Base-by-base conservation (phyloP, 208 protist species). In the Leishmania arabica region DNA sequence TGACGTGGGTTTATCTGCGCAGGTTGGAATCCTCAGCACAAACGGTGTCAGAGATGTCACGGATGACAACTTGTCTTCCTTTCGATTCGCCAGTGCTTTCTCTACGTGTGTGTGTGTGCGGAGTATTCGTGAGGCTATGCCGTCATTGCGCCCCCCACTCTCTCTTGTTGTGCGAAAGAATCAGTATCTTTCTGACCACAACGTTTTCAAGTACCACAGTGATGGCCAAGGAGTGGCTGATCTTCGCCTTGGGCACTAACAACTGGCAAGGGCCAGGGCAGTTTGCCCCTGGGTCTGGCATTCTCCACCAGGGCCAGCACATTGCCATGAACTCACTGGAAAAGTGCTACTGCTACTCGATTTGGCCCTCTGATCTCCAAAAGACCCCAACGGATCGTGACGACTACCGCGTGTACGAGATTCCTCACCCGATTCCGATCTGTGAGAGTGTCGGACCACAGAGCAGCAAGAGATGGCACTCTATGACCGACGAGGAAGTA, bases 281-380 rank as follows among this genome's bases (percentile, higher is more conserved):
- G 77, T 95, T 95, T 83, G 92, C 92, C 5, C 90, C 92, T 40
- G 92, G 92, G 1, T 95, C 92, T 54, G 92, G 92, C 45, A 95
- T 95, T 79, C 82, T 95, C n/a, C 92, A 95, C 72, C 85, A 93
- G 68, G 92, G 92, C 15, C 92, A 93, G 69, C 92, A 95, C 77
- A 70, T 92, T 64, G 87, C 89, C 9, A 84, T 95, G 89, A 93
- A 94, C 70, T 77, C 79, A 19, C 73, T 95, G 47, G 78, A 84
- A 0, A 88, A 85, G 68, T 78, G 75, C 53, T 34, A 88, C 53
- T 95, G 92, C 80, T 95, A 93, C 78, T 94, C 90, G 5, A 91
- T 95, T 42, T 95, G 92, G 90, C 92, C 92, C 17, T 94, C 90
- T 62, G 88, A 92, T 69, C 85, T 93, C 51, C 81, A 89, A 58